Evolutionary conservation across 2,329 filamentous ascomycete genomes (phyloP), one percentile per base, ranked within the genome.

Genomic region (Cercospora sp.): DNA sequence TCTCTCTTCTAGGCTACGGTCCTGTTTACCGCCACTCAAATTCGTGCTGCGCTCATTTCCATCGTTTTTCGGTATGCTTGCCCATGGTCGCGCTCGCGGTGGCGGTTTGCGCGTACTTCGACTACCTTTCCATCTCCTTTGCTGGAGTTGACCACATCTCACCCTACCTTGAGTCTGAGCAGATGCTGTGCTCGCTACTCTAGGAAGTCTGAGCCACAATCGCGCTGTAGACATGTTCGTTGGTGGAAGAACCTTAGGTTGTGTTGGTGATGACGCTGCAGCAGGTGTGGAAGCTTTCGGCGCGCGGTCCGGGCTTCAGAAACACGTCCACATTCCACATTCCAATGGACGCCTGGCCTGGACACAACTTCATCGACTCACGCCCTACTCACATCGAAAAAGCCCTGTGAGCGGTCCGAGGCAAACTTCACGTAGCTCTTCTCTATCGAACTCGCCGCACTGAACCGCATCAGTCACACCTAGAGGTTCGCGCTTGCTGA

Each of bases 31-130:
- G 18, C 48, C 30, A 18, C 30, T 57, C 45, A 33, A 20, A 20
- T 55, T 30, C 16, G 28, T 60, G 10, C 36, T 58, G 31, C 45
- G 31, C 30, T 62, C 60, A 28, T 67, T 23, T 13, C 16, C 58
- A 42, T 26, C 45, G 23, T 66, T 63, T 30, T 42, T 58, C 45
- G 67, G 58, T 55, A 61, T 65, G 42, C 64, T 60, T 5, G 66
- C 71, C 72, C 71, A 70, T 18, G 72, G 69, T 42, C 71, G 68
- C 18, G 16, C 16, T 62, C 69, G 66, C 48, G 66, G 66, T 63
- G 69, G 66, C 30, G 71, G 68, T 20, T 69, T 65, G 36, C 69
- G 68, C 18, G 70, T 16, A 42, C 6, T 9, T 42, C 36, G 36
- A 42, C 36, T 42, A 42, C 16, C 36, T 42, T 42, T 51, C 71